These are phyloP conservation scores for Sugiyamaella chiloensis DNA, from an alignment of 805 yeast genomes.

Conservation along the genomic window DNA sequence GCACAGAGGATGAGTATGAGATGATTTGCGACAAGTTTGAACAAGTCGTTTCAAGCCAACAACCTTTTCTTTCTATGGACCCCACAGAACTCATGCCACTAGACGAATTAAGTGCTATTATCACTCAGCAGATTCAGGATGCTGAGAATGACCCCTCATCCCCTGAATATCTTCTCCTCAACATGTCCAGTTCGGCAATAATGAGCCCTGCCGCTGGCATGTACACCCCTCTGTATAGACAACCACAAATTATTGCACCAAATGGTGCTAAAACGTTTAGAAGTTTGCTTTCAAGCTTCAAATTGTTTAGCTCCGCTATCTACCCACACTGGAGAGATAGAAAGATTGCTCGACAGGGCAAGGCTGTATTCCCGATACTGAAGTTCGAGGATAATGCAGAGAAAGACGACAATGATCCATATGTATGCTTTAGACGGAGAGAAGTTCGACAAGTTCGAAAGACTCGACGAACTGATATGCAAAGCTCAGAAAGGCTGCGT, in stretches of 20 bases:
- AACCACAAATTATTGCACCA: conserved; percentile 5
- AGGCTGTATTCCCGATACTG: conserved; percentile 65
- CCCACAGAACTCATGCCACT: conserved; percentile 70
- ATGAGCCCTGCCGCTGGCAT: conserved; percentile 32
- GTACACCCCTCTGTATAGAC: conserved; percentile 28
- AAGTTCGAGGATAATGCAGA: conserved; percentile 82
- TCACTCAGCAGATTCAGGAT: conserved; percentile 35
- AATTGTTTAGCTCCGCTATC: conserved; percentile 57
- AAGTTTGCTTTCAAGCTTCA: conserved; percentile 25
- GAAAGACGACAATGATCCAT: conserved; percentile 92
- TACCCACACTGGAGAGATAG: conserved; percentile 82
- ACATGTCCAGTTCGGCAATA: conserved; percentile 9
- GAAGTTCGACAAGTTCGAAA: conserved; percentile 94
- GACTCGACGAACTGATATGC: conserved; percentile 90
- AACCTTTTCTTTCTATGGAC: conserved; percentile 85
- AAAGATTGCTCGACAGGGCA: conserved; percentile 67
- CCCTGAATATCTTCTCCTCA: conserved; percentile 29
- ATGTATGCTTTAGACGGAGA: conserved; percentile 91
- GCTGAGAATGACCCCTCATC: conserved; percentile 55
- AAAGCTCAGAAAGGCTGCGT: conserved; percentile 80
- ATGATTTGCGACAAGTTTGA: conserved; percentile 71
- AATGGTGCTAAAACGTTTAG: conserved; percentile 16
- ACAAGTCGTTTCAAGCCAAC: conserved; percentile 67
- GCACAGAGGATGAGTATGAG: conserved; percentile 87
- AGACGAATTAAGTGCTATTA: conserved; percentile 60